A percentile compares a stretch with the other conserved stretches of the same genome.
Evolutionary conservation across 2,329 filamentous ascomycete species (phyloP).

Genomic region (Botrytis galanthina): DNA sequence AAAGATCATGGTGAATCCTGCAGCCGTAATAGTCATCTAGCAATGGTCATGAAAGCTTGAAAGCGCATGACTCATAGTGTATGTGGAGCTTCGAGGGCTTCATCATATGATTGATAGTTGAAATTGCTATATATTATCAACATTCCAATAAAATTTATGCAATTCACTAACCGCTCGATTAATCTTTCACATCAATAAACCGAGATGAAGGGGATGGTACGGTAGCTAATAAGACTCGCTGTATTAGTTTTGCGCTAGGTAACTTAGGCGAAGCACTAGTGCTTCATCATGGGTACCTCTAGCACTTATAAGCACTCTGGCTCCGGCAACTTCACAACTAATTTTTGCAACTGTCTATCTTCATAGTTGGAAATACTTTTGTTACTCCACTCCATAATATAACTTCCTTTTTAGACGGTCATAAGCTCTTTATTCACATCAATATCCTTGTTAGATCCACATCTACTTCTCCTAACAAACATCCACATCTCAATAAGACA

Average conservation of each 20-base stretch:
- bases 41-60: no score
- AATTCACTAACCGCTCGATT: background rate
- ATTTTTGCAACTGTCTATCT: background rate
- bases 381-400: background rate
- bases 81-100: background rate
- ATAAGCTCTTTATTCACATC: no score
- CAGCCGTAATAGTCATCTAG: background rate
- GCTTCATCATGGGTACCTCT: fast-evolving
- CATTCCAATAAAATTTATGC: fast-evolving
- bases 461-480: no score
- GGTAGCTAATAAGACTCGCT: background rate
- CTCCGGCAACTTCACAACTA: background rate
- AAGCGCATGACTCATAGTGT: background rate
- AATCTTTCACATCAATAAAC: fast-evolving
- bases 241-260: background rate
- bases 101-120: background rate
- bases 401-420: no score
- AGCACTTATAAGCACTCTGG: background rate
- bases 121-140: background rate
- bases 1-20: background rate
- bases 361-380: background rate
- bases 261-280: background rate
- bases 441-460: no score
- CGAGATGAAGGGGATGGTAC: background rate
- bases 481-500: no score